These are phyloP conservation scores for Aspergillus texensis DNA, from an alignment of 2,329 filamentous ascomycete genomes.

Conservation along the genomic window DNA sequence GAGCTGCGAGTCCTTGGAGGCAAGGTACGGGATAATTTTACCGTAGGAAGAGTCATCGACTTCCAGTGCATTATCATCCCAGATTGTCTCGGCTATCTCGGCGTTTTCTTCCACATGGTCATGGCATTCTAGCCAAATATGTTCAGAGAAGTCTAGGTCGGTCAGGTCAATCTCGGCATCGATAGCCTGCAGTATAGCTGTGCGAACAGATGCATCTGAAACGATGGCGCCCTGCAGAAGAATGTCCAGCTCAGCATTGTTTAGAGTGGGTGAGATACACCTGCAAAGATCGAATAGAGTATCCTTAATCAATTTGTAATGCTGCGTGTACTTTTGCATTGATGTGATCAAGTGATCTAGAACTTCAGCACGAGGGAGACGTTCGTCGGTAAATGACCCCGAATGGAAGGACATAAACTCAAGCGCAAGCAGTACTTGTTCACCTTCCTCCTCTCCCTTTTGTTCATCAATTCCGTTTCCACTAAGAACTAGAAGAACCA, in stretches of 20 bases:
- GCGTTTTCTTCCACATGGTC: conserved; percentile 87
- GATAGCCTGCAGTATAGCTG: conserved; percentile 84
- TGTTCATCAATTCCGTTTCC: conserved; percentile 72
- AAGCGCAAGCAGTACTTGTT: conserved; percentile 84
- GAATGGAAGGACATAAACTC: conserved; percentile 91
- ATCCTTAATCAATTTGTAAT: conserved; percentile 94
- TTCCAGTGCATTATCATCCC: conserved; percentile 87
- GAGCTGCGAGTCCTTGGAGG: conserved; percentile 78
- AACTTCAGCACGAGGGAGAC: conserved; percentile 75
- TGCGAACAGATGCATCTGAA: conserved; percentile 76
- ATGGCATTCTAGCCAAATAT: conserved; percentile 92
- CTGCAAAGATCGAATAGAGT: conserved; percentile 84
- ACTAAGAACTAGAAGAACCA: conserved; percentile 76
- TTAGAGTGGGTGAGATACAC: conserved; percentile 81
- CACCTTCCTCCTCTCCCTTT: conserved; percentile 75
- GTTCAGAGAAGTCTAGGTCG: conserved; percentile 80
- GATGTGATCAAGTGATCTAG: conserved; percentile 72
- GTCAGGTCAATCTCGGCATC: conserved; percentile 90
- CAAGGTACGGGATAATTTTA: conserved; percentile 75
- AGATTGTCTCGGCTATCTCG: conserved; percentile 82
- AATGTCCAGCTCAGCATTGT: conserved; percentile 68
- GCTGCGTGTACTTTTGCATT: conserved; percentile 87
- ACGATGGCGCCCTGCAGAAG: conserved; percentile 81
- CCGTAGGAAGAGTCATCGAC: conserved; percentile 66
- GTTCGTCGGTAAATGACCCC: conserved; percentile 70